A percentile compares a stretch with the other conserved stretches of the same genome.
Evolutionary conservation across 768 basidiomycete species (phyloP).

Genomic region (Kwoniella newhampshirensis): DNA sequence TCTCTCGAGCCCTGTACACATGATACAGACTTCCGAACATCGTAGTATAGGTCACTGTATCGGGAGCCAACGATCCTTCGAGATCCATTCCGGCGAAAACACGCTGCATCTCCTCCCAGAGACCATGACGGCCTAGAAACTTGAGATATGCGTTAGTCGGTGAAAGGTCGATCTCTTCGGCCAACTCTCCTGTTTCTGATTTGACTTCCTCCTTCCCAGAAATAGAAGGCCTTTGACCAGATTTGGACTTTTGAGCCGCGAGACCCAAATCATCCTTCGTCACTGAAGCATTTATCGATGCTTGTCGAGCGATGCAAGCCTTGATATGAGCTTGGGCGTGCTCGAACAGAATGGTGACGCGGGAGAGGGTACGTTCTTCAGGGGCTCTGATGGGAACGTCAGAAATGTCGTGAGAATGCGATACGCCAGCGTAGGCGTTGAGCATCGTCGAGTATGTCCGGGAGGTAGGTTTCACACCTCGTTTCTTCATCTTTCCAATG

Average conservation of each 20-base stretch:
- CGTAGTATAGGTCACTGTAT: conserved; percentile 42
- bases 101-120: conserved; percentile 40
- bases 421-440: conserved; percentile 35
- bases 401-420: conserved; percentile 7
- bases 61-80: conserved; percentile 28
- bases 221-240: no score
- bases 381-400: conserved; percentile 3
- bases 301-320: background rate
- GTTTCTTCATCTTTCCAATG: conserved; percentile 49
- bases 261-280: conserved; percentile 16
- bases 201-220: background rate
- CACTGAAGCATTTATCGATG: background rate
- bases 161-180: conserved; percentile 20
- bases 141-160: conserved; percentile 49
- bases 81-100: conserved; percentile 31
- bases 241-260: background rate
- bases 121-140: conserved; percentile 32
- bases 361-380: conserved; percentile 25
- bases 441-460: conserved; percentile 46
- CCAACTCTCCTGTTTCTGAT: background rate
- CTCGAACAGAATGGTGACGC: conserved; percentile 32
- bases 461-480: conserved; percentile 42
- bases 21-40: conserved; percentile 30
- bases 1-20: background rate
- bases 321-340: conserved; percentile 10